Base-by-base conservation (phyloP, 2,329 filamentous ascomycete species). In the Colletotrichum agaves region DNA sequence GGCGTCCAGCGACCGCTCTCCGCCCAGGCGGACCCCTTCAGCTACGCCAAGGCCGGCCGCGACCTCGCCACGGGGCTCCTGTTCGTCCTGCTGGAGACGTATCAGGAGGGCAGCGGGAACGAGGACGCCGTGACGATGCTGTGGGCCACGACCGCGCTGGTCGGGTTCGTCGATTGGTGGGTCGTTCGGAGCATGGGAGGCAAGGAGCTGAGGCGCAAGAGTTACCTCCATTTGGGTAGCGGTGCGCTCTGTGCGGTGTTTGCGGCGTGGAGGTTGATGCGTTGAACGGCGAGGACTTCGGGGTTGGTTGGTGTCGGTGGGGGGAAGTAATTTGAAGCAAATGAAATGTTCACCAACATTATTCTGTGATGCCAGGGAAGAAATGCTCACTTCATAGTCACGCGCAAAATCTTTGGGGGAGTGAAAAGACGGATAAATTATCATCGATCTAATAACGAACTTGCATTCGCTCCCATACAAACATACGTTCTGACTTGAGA, bases 41-140 rank as follows among this genome's bases (percentile, higher is more conserved):
- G 23, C 65, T 66, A 68, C 55, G 65, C 61, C 2, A 66, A 66
- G 13, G n/a, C 68, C 1, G 46, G 50, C 3, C 56, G 65, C 1
- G 56, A 71, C 44, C 56, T 63, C 6, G 23, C 63, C 3, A 57
- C 41, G 3, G 59, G 62, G 11, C 37, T 55, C 3, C 46, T 65
- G 11, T 63, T 71, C 11, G 57, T 69, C 15, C 46, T 43, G 17
- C 52, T 72, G 12, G 69, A 71, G 60, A 57, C 52, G 19, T 68
- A 68, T 17, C 65, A 66, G 50, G 61, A 55, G 27, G 65, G 70
- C 31, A 61, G 52, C 43, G 61, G 71, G 0, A 71, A 71, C 37
- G 70, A 72, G 37, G 57, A 55, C 41, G 65, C 65, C 27, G 60
- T 69, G 3, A 57, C 65, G 7, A 65, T 68, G 27, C 49, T 71